Evolutionary conservation across 768 basidiomycete species (phyloP).

Genomic region (Floccularia luteovirens): DNA sequence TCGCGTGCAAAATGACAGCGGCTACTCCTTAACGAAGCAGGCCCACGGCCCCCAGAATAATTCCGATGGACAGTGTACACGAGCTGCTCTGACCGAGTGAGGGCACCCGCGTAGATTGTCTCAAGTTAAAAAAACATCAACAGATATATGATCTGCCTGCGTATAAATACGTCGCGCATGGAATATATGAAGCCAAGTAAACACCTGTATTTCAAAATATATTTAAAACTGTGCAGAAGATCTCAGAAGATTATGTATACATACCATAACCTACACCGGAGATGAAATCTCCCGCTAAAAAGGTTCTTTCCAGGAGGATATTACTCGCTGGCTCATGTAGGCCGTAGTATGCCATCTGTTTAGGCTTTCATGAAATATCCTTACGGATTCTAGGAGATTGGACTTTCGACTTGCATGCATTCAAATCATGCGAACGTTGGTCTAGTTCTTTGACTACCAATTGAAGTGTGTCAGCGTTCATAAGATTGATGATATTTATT

Average conservation of each 20-base stretch:
- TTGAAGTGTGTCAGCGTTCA: too few relatives aligned
- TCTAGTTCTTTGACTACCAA: too few relatives aligned
- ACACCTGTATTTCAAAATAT: too few relatives aligned
- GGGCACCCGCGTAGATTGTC: constrained; percentile 28
- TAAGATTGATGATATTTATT: too few relatives aligned
- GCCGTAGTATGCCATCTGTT: constrained; percentile 18
- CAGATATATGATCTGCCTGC: constrained; percentile 19
- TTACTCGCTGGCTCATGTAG: constrained; percentile 23
- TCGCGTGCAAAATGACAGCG: constrained; percentile 35
- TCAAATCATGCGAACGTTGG: too few relatives aligned
- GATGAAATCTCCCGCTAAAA: constrained; percentile 34
- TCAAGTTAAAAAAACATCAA: constrained; percentile 29
- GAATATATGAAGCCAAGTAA: constrained; percentile 27
- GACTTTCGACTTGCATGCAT: too few relatives aligned
- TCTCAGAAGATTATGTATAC: constrained; percentile 1
- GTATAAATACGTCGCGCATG: constrained; percentile 29
- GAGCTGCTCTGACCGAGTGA: constrained; percentile 30
- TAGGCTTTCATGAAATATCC: too few relatives aligned
- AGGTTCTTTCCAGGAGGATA: constrained; percentile 29
- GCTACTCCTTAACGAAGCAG: constrained; percentile 33
- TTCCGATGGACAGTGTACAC: constrained; percentile 35
- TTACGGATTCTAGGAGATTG: too few relatives aligned
- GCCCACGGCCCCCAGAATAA: constrained; percentile 33
- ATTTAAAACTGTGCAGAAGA: too few relatives aligned
- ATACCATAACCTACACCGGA: constrained; percentile 32